Conservation (phyloP, 768 basidiomycete species). For the Rhizopogon vesiculosus region DNA sequence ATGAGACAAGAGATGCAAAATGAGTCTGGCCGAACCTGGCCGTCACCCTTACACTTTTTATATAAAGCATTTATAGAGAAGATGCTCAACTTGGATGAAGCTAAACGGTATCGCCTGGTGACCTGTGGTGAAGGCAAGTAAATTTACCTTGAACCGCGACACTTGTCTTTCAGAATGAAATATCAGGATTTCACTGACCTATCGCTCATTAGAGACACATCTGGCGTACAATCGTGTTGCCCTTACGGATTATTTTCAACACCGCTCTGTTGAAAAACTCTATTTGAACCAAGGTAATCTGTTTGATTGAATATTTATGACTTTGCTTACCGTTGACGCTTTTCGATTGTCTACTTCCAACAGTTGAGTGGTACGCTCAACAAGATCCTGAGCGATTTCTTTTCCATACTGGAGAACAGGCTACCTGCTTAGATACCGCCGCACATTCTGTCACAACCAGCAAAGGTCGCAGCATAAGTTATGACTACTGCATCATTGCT, state of each 20-base stretch:
- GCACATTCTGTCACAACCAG: conserved; percentile 42
- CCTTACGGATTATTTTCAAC: conserved; percentile 58
- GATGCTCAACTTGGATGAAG: conserved; percentile 50
- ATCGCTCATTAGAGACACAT: conserved; percentile 27
- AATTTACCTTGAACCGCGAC: neutral
- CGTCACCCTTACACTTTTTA: neutral
- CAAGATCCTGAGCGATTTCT: conserved; percentile 53
- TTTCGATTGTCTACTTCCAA: conserved; percentile 12
- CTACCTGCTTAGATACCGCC: conserved; percentile 33
- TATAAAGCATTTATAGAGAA: conserved; percentile 63
- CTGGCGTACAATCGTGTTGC: conserved; percentile 50
- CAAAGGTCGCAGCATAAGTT: conserved; percentile 39
- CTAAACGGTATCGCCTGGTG: conserved; percentile 44
- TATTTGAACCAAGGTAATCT: conserved; percentile 47
- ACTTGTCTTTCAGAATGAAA: conserved; percentile 18
- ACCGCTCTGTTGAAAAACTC: conserved; percentile 52
- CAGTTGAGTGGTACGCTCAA: conserved; percentile 52
- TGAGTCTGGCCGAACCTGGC: neutral
- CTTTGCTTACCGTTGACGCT: neutral
- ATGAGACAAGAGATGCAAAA: neutral
- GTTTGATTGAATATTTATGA: neutral
- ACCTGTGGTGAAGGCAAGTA: conserved; percentile 55
- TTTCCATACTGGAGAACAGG: conserved; percentile 47
- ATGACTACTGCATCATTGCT: conserved; percentile 63
- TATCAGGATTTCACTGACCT: conserved; percentile 11